phyloP scores from a whole-genome alignment of 129 eudicot species.

The Calendula officinalis region DNA sequence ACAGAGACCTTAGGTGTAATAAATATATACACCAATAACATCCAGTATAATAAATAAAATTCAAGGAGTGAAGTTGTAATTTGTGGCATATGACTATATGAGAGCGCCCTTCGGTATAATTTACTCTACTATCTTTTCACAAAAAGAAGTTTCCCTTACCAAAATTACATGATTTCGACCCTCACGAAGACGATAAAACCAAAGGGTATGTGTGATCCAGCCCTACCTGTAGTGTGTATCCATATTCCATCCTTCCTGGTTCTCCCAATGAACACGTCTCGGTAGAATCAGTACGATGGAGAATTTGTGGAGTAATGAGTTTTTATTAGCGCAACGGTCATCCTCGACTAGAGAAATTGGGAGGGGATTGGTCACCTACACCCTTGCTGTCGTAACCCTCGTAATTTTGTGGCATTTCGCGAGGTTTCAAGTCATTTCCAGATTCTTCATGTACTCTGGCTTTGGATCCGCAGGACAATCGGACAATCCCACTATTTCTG shows the following conservation, averaged over 20 bases:
- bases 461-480: not conserved
- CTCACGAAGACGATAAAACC: conserved; percentile 4
- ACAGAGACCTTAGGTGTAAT: too few relatives aligned
- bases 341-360: conserved; percentile 15
- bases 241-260: not conserved
- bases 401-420: conserved; percentile 29
- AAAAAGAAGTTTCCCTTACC: too few relatives aligned
- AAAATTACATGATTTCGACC: not conserved
- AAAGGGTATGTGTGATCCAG: not conserved
- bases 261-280: not conserved
- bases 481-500: not conserved
- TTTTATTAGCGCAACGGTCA: conserved; percentile 13
- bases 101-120: too few relatives aligned
- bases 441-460: conserved; percentile 11
- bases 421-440: conserved; percentile 20
- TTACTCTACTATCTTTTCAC: too few relatives aligned
- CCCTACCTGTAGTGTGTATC: not conserved
- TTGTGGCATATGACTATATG: too few relatives aligned
- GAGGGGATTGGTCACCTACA: conserved; percentile 33
- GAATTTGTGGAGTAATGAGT: conserved; percentile 23
- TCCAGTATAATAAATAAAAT: too few relatives aligned
- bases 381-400: conserved; percentile 34
- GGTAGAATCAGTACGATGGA: conserved; percentile 10
- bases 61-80: too few relatives aligned
- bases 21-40: too few relatives aligned